phyloP scores from a whole-genome alignment of 495 filamentous ascomycete species.

The Daldinia grandis region DNA sequence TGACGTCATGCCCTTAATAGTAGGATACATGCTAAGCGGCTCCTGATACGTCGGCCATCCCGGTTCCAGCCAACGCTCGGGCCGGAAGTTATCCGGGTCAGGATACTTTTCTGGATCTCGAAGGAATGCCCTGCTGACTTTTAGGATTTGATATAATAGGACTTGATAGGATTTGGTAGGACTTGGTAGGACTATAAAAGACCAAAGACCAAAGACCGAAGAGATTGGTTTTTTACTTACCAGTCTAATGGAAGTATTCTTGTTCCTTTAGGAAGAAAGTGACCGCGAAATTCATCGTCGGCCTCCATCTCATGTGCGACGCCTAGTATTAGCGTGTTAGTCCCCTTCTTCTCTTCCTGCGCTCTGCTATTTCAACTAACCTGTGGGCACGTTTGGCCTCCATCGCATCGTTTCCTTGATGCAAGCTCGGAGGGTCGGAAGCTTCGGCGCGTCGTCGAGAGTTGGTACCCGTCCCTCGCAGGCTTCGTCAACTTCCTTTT shows the following conservation, averaged over 20 bases:
- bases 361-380: conserved; percentile 27
- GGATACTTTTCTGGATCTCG: conserved; percentile 58
- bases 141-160: conserved; percentile 14
- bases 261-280: conserved; percentile 56
- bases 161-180: too few species aligned
- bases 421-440: conserved; percentile 61
- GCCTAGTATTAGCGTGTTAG: conserved; percentile 24
- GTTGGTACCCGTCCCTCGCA: conserved; percentile 55
- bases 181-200: too few species aligned
- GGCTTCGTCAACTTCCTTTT: conserved; percentile 62
- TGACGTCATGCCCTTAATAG: conserved; percentile 54
- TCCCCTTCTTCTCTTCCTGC: background rate
- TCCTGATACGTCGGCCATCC: conserved; percentile 62
- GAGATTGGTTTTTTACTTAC: conserved; percentile 22
- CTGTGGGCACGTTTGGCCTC: conserved; percentile 59
- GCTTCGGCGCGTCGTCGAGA: conserved; percentile 51
- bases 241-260: conserved; percentile 62
- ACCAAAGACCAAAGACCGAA: too few species aligned
- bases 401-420: conserved; percentile 65
- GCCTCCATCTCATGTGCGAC: conserved; percentile 58
- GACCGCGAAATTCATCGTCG: conserved; percentile 55
- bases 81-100: conserved; percentile 60
- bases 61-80: conserved; percentile 60
- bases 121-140: conserved; percentile 47
- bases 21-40: conserved; percentile 55